Conservation (phyloP, 2,329 filamentous ascomycete genomes). For the Colletotrichum cuscutae region DNA sequence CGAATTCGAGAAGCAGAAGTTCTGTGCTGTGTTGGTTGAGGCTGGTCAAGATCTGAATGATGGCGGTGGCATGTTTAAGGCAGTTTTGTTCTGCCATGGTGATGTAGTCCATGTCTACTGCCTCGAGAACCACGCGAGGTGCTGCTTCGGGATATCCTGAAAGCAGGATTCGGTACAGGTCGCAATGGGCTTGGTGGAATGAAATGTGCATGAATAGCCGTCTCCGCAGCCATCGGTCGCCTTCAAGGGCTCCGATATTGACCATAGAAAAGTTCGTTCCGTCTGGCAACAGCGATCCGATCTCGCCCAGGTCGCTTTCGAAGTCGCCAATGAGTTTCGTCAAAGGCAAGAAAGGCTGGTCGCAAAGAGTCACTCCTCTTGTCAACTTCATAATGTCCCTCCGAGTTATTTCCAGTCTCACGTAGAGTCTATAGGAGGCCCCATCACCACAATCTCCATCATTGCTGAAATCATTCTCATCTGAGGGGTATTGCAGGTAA, state of each 20-base stretch:
- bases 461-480: constrained; percentile 52
- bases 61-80: constrained; percentile 50
- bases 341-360: constrained; percentile 37
- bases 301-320: constrained; percentile 32
- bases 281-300: constrained; percentile 35
- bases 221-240: constrained; percentile 36
- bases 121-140: constrained; percentile 43
- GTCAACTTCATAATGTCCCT: constrained; percentile 40
- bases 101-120: constrained; percentile 42
- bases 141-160: constrained; percentile 53
- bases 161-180: constrained; percentile 55
- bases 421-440: constrained; percentile 36
- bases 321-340: constrained; percentile 37
- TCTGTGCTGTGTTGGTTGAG: constrained; percentile 40
- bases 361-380: constrained; percentile 36
- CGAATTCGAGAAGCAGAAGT: constrained; percentile 48
- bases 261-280: constrained; percentile 31
- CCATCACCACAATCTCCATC: constrained; percentile 24
- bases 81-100: constrained; percentile 45
- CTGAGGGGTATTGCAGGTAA: constrained; percentile 52
- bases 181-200: constrained; percentile 55
- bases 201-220: constrained; percentile 47
- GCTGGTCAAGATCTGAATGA: constrained; percentile 47
- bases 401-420: constrained; percentile 39
- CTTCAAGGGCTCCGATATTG: constrained; percentile 22